These are phyloP conservation scores for Hyaloscypha variabilis DNA, from an alignment of 495 filamentous ascomycete genomes.

Conservation along the genomic window DNA sequence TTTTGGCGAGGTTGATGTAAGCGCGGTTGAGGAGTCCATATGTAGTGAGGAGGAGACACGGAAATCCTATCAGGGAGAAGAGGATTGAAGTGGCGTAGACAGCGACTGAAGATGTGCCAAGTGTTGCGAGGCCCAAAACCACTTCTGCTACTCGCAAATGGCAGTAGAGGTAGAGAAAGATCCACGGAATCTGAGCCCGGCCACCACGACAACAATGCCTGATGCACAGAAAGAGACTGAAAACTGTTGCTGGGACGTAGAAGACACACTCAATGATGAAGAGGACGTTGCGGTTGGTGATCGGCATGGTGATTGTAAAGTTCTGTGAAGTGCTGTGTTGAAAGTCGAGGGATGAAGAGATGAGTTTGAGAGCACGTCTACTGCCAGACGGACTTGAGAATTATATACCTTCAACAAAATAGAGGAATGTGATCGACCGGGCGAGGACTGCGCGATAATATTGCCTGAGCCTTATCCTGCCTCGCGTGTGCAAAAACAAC, in stretches of 20 bases:
- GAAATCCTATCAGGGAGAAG: slow-evolving; percentile 1
- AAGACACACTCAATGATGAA: slow-evolving; percentile 8
- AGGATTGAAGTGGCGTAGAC: background rate
- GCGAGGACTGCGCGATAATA: background rate
- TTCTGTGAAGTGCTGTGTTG: background rate
- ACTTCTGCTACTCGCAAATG: slow-evolving; percentile 6
- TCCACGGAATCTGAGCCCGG: background rate
- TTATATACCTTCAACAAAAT: background rate
- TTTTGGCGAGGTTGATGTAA: background rate
- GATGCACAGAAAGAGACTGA: slow-evolving; percentile 7
- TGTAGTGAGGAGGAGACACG: background rate
- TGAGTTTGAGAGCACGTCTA: background rate
- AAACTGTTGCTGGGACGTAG: slow-evolving; percentile 2
- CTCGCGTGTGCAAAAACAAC: background rate
- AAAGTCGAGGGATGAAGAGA: background rate
- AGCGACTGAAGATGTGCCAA: background rate
- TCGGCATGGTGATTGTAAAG: background rate
- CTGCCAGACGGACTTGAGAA: background rate
- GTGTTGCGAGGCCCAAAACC: slow-evolving; percentile 4
- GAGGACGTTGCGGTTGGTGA: slow-evolving; percentile 9
- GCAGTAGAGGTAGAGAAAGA: slow-evolving; percentile 12
- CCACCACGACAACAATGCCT: slow-evolving; percentile 6
- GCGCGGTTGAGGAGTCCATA: slow-evolving; percentile 8
- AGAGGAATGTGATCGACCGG: background rate
- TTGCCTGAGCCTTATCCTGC: background rate